Evolutionary conservation across 1,139 yeast species (phyloP).

Genomic region (Taphrina pruni): DNA sequence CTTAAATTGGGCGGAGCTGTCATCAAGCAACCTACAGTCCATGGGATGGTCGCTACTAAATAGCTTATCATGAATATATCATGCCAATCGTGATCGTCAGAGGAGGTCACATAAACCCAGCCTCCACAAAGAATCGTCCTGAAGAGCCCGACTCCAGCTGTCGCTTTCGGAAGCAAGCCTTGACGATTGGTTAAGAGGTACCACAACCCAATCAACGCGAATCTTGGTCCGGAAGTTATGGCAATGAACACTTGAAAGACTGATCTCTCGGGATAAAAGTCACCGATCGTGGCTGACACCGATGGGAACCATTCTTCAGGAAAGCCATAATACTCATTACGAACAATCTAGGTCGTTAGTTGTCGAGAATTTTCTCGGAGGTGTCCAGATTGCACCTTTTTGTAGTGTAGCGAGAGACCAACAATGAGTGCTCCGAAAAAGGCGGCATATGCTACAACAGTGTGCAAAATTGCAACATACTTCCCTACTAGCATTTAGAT

Average conservation of each 20-base stretch:
- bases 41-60: slow-evolving; percentile 85
- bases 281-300: slow-evolving; percentile 96
- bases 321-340: slow-evolving; percentile 82
- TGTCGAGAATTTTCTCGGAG: not conserved
- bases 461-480: slow-evolving; percentile 30
- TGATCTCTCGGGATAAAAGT: slow-evolving; percentile 92
- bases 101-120: slow-evolving; percentile 95
- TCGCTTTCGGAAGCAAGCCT: slow-evolving; percentile 56
- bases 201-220: slow-evolving; percentile 68
- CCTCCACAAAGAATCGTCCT: slow-evolving; percentile 97
- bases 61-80: slow-evolving; percentile 93
- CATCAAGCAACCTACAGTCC: slow-evolving; percentile 72
- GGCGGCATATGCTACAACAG: slow-evolving; percentile 35
- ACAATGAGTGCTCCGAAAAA: slow-evolving; percentile 34
- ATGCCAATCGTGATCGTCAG: slow-evolving; percentile 96
- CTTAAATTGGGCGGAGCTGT: slow-evolving; percentile 59
- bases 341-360: slow-evolving; percentile 63
- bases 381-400: slow-evolving; percentile 23
- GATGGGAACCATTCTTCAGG: slow-evolving; percentile 99
- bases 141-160: slow-evolving; percentile 66
- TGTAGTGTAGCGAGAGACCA: slow-evolving; percentile 33
- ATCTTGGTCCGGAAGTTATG: slow-evolving; percentile 74
- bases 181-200: slow-evolving; percentile 56
- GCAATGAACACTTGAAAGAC: slow-evolving; percentile 78
- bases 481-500: not conserved